These are phyloP conservation scores for Hanseniaspora clermontiae DNA, from an alignment of 805 yeast species.

Conservation along the genomic window DNA sequence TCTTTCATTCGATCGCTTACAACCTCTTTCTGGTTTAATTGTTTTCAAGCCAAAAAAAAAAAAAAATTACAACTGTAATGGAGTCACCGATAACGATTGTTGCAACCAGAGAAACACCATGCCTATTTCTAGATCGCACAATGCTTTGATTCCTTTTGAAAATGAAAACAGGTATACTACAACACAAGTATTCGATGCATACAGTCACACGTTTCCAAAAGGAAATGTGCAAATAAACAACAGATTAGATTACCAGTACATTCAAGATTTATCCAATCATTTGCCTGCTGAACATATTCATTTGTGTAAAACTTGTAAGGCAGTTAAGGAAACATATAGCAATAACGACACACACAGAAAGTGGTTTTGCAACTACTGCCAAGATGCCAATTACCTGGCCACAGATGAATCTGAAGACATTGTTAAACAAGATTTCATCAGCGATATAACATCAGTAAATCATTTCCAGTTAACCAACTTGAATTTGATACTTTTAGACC, in stretches of 20 bases:
- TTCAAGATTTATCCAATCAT: no score
- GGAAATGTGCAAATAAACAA: conserved; percentile 5
- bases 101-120: not conserved
- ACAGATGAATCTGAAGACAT: not conserved
- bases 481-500: conserved; percentile 1
- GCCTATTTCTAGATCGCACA: not conserved
- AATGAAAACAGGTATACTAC: not conserved
- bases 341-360: not conserved
- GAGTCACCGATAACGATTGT: not conserved
- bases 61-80: no score
- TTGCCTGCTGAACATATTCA: not conserved
- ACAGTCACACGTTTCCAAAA: conserved; percentile 7
- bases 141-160: not conserved
- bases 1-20: no score
- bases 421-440: not conserved
- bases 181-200: not conserved
- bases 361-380: conserved; percentile 13
- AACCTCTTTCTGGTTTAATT: no score
- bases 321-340: not conserved
- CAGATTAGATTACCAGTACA: not conserved
- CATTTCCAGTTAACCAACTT: not conserved
- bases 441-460: not conserved
- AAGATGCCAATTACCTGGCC: conserved; percentile 4
- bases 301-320: not conserved
- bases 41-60: no score